Base-by-base conservation (phyloP, 306 rosid genomes). In the Prunus campanulata region DNA sequence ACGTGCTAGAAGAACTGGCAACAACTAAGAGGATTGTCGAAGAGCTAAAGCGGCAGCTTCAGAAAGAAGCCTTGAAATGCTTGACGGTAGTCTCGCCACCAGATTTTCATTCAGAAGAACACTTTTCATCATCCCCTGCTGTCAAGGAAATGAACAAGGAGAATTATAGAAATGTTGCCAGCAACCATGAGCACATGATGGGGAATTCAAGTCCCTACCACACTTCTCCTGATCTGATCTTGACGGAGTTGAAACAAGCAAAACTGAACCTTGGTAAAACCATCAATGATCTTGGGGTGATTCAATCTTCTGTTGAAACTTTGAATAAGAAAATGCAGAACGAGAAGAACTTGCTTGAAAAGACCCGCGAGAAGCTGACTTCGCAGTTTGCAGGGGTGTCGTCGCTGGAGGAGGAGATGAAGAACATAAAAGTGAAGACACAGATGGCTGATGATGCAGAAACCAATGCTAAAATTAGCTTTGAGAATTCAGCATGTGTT, bases 1-100 rank as follows among this genome's bases (percentile, higher is more conserved):
- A 95, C 77, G 93, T 95, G 46, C 91, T 95, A 25, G 99, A 95
- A 86, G 97, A 95, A 80, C 83, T 95, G 5, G 95, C 96, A 67
- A 86, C 97, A 64, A 91, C 99, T 27, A 95, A 95, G 75, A 79
- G 86, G 73, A 87, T 92, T 54, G 90, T 95, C 27, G 97, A 92
- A 81, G 96, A 91, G 20, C 83, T 95, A 64, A 95, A 95, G 77
- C 84, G 84, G 78, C 93, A 95, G 87, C 89, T 95, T 16, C 91
- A 88, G 78, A 82, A 87, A 32, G 96, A 92, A 81, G 93, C 91
- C 39, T 69, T 85, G 79, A 95, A 84, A 74, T 85, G 89, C 85
- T 66, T 77, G 76, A 73, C 84, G 44, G 44, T 35, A 11, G 69
- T 83, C 29, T 84, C 57, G 20, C 22, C 66, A 39, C 24, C 79